Percentiles rank a stretch among this genome's conserved stretches.
Conservation (phyloP, 2,329 filamentous ascomycete genomes). For the Davidsoniella eucalypti region DNA sequence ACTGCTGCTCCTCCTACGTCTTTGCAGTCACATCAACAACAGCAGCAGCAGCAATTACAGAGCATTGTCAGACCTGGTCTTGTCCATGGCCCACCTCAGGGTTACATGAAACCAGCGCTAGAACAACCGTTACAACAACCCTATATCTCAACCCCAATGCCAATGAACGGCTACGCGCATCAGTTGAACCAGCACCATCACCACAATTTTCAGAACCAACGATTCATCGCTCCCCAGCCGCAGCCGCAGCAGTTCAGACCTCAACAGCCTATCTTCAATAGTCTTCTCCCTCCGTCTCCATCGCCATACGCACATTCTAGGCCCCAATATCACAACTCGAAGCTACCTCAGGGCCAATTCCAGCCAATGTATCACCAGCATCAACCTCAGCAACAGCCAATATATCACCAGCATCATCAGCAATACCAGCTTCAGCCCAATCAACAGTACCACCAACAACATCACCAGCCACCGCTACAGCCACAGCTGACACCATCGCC, state of each 20-base stretch:
- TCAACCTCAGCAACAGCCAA: neutral
- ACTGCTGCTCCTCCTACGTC: neutral
- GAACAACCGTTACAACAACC: neutral
- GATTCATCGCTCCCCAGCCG: too few species aligned
- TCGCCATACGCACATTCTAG: neutral
- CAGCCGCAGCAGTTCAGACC: neutral
- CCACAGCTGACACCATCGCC: neutral
- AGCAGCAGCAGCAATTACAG: neutral
- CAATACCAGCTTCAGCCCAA: constrained; percentile 1
- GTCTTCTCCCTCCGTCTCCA: neutral
- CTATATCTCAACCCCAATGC: neutral
- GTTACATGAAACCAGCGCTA: neutral
- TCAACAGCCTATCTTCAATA: neutral
- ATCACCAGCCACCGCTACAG: neutral
- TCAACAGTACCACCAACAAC: neutral
- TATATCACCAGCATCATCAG: neutral
- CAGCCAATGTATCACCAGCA: neutral
- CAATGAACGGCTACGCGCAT: neutral
- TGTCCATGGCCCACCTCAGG: neutral
- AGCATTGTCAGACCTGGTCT: neutral
- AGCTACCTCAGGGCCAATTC: neutral
- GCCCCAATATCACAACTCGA: neutral
- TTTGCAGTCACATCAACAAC: neutral
- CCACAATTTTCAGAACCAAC: neutral
- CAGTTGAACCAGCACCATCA: neutral